These are phyloP conservation scores for Sanghuangporus baumii DNA, from an alignment of 1,284 basidiomycete species.

Conservation along the genomic window DNA sequence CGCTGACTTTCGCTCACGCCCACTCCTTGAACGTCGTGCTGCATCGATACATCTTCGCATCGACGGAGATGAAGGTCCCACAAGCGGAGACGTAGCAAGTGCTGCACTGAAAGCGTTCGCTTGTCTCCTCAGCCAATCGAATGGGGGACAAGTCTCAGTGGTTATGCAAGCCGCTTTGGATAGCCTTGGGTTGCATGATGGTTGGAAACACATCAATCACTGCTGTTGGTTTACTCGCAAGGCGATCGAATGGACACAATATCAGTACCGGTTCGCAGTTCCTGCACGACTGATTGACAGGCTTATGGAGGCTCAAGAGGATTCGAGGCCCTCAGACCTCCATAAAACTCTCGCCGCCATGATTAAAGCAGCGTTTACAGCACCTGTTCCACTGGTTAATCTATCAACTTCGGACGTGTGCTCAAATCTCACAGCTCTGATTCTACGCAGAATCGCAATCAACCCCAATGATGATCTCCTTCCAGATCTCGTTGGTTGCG, in stretches of 20 bases:
- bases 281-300: constrained; percentile 83
- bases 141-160: constrained; percentile 68
- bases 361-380: constrained; percentile 81
- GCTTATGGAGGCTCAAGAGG: constrained; percentile 66
- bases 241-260: constrained; percentile 79
- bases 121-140: constrained; percentile 71
- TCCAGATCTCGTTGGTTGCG: constrained; percentile 69
- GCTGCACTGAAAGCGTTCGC: constrained; percentile 72
- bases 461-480: constrained; percentile 67
- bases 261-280: constrained; percentile 89
- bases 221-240: constrained; percentile 81
- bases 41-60: constrained; percentile 84
- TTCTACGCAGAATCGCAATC: constrained; percentile 66
- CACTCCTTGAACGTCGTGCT: constrained; percentile 73
- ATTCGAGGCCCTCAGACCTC: constrained; percentile 43
- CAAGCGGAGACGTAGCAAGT: constrained; percentile 65
- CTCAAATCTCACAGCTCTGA: constrained; percentile 68
- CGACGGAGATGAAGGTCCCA: constrained; percentile 84
- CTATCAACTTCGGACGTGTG: constrained; percentile 89
- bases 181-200: constrained; percentile 54
- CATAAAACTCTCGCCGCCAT: constrained; percentile 75
- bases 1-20: constrained; percentile 72
- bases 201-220: constrained; percentile 72
- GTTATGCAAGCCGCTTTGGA: constrained; percentile 69
- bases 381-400: constrained; percentile 80